Base-by-base conservation (phyloP, 495 filamentous ascomycete species). In the Trichoderma reesei region DNA sequence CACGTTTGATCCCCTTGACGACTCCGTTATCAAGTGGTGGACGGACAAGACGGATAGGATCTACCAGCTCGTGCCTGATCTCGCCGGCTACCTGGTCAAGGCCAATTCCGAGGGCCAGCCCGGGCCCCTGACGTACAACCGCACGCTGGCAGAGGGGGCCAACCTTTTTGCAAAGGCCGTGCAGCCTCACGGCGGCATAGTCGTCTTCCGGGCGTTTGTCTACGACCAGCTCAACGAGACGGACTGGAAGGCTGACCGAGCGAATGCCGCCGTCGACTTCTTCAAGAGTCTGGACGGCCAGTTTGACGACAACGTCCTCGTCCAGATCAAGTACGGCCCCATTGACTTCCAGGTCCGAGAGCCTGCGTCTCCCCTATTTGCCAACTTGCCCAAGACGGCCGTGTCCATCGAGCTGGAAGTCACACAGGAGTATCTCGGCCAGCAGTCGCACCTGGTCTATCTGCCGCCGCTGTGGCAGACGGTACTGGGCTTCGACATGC, bases 341-440 rank as follows among this genome's bases (percentile, higher is more conserved):
- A 89, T 90, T 67, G 88, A 90, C 71, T 90, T 90, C 75, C 88
- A 90, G 69, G 85, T 88, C 33, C 84, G 87, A 42, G 88, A 90
- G 73, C 84, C 88, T 1, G 67, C 77, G 0, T 88, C 85, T n/a
- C 86, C 88, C 0, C 73, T 90, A 11, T 89, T 90, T 65, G 80
- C 85, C n/a, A 80, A 88, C 67, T 67, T 89, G 9, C 70, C 68
- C 51, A 72, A 85, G 34, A 89, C 87, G 1, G 79, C 73, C 61
- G 74, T 76, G 3, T 83, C 85, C 2, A 84, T 90, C 65, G 88
- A 90, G 70, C 73, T 89, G 9, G 78, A 89, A 68, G 79, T 90
- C 36, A 78, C 82, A 0, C 87, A 88, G 65, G 88, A 90, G 67
- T 90, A 90, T 68, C 77, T 89, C 1, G 88, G 88, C 18, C 88